Percentiles rank a stretch among this genome's conserved stretches.
Conservation (phyloP, 139 green algal species). For the Haematococcus lacustris region DNA sequence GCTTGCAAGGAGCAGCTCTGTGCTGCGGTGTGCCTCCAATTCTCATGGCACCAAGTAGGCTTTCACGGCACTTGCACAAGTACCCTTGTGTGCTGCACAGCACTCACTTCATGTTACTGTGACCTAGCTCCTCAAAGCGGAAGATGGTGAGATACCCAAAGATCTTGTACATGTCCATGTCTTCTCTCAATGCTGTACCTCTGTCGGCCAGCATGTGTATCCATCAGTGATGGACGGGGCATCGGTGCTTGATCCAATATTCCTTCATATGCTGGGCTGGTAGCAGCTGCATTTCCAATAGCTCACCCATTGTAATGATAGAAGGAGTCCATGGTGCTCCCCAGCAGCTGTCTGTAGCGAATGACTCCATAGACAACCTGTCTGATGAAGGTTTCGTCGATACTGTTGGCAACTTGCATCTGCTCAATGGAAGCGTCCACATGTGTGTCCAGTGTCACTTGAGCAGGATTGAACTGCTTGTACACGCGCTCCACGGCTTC, state of each 20-base stretch:
- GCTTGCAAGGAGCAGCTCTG: too few relatives aligned
- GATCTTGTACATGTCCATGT: slow-evolving; percentile 46
- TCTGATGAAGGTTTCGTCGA: slow-evolving; percentile 39
- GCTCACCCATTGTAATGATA: slow-evolving; percentile 44
- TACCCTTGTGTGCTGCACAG: too few relatives aligned
- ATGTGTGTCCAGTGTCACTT: slow-evolving; percentile 45
- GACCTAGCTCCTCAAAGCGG: slow-evolving; percentile 42
- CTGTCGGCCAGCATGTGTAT: too few relatives aligned
- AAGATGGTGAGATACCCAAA: slow-evolving; percentile 47
- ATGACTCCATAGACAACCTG: slow-evolving; percentile 46
- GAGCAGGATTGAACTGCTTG: slow-evolving; percentile 39
- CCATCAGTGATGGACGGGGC: too few relatives aligned
- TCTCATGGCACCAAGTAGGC: too few relatives aligned
- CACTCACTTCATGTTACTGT: slow-evolving; percentile 37
- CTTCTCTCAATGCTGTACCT: slow-evolving; percentile 30
- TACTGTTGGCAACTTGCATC: slow-evolving; percentile 23
- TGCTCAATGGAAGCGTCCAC: slow-evolving; percentile 25
- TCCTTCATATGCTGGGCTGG: too few relatives aligned
- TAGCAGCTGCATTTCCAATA: too few relatives aligned
- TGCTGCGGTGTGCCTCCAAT: too few relatives aligned
- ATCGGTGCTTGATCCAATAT: too few relatives aligned
- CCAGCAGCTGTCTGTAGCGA: slow-evolving; percentile 34
- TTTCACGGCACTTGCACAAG: too few relatives aligned
- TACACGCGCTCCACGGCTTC: slow-evolving; percentile 26
- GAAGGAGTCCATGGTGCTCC: slow-evolving; percentile 40